Conservation (phyloP, 129 eudicot species). For the Tagetes erecta region DNA sequence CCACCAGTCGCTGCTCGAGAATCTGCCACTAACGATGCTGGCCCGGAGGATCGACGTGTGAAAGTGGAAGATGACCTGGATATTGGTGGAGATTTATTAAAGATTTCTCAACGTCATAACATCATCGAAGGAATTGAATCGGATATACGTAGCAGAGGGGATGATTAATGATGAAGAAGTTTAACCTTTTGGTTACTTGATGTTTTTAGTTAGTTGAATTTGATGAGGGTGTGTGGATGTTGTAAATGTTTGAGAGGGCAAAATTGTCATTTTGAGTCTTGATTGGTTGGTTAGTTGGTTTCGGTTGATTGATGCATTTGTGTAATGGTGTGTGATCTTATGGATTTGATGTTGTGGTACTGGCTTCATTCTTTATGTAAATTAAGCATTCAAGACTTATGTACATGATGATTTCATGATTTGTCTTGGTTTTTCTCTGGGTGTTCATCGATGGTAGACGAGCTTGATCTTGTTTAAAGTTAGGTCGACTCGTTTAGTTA, state of each 20-base stretch:
- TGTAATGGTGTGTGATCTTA: constrained; percentile 40
- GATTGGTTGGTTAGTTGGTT: constrained; percentile 11
- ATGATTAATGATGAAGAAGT: constrained; percentile 50
- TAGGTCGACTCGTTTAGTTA: too few species aligned
- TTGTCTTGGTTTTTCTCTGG: neutral
- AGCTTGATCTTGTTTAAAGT: too few species aligned
- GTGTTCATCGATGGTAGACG: too few species aligned
- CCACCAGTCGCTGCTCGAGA: constrained; percentile 41
- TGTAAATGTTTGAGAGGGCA: constrained; percentile 39
- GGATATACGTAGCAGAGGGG: constrained; percentile 66
- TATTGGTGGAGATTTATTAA: constrained; percentile 72
- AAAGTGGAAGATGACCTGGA: constrained; percentile 78
- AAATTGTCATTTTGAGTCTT: constrained; percentile 16
- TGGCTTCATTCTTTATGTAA: constrained; percentile 49
- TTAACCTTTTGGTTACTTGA: neutral
- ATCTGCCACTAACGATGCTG: constrained; percentile 36
- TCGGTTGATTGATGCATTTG: constrained; percentile 15
- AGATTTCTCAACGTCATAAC: constrained; percentile 73
- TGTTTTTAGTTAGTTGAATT: constrained; percentile 10
- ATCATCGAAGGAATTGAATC: constrained; percentile 59
- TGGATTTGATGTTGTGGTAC: constrained; percentile 23
- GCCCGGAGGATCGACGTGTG: constrained; percentile 49
- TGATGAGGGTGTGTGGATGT: constrained; percentile 24
- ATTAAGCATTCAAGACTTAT: constrained; percentile 30
- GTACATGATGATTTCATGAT: neutral